Percentiles rank a stretch among this genome's conserved stretches.
Evolutionary conservation across 23 red algal genomes (phyloP).

Genomic region (Pyropia yezoensis): DNA sequence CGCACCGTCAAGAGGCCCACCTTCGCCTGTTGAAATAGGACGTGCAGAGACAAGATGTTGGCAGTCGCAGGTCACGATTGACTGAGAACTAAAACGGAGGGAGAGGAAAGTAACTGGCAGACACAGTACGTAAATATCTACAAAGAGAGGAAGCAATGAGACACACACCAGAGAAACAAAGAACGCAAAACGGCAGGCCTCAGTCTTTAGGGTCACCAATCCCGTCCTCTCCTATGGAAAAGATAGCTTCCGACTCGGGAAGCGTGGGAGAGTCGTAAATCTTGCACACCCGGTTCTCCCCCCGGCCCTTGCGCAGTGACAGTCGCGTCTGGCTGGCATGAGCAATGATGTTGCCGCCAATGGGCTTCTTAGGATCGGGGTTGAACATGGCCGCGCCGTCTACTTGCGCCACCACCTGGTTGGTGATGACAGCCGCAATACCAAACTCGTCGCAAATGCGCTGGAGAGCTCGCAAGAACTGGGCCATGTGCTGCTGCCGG

Average conservation of each 20-base stretch:
- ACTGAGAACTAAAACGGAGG: no score
- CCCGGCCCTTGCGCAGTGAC: constrained; percentile 80
- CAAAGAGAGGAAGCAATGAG: no score
- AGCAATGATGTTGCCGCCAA: constrained; percentile 98
- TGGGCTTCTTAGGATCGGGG: constrained; percentile 86
- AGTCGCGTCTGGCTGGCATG: constrained; percentile 93
- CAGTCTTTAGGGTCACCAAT: constrained; percentile 82
- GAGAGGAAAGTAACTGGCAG: no score
- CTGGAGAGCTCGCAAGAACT: constrained; percentile 88
- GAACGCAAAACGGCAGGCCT: not conserved
- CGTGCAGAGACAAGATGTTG: no score
- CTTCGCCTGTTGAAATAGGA: no score
- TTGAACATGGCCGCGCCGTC: constrained; percentile 98
- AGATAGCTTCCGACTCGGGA: constrained; percentile 85
- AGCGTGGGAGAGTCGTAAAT: constrained; percentile 93
- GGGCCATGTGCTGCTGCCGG: constrained; percentile 93
- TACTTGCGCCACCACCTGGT: constrained; percentile 96
- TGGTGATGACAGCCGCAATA: constrained; percentile 91
- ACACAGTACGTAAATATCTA: no score
- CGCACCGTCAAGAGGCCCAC: no score
- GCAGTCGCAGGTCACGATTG: no score
- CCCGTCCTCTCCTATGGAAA: constrained; percentile 85
- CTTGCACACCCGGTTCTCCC: constrained; percentile 91
- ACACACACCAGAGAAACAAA: not conserved
- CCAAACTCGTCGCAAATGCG: constrained; percentile 96